A percentile compares a stretch with the other conserved stretches of the same genome.
phyloP scores from a whole-genome alignment of 805 yeast genomes.

The Pichia exigua region DNA sequence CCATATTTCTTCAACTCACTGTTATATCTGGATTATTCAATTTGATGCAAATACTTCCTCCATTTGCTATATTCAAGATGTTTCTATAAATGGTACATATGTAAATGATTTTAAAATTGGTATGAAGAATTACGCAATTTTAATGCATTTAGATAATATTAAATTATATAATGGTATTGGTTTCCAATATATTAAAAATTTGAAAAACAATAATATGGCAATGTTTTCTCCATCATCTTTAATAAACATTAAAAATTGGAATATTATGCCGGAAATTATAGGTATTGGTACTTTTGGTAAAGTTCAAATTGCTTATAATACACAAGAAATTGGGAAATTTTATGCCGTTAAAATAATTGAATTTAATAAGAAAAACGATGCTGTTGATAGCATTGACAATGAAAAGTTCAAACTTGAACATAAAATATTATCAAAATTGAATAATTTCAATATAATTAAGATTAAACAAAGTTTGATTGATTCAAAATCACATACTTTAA shows the following conservation, averaged over 20 bases:
- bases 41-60: slow-evolving; percentile 44
- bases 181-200: slow-evolving; percentile 8
- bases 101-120: slow-evolving; percentile 31
- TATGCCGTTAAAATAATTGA: slow-evolving; percentile 44
- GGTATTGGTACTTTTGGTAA: slow-evolving; percentile 57
- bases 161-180: slow-evolving; percentile 28
- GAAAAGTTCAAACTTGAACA: slow-evolving; percentile 33
- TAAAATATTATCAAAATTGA: slow-evolving; percentile 49
- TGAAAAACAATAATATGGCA: not conserved
- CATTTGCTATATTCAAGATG: slow-evolving; percentile 41
- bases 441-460: slow-evolving; percentile 86
- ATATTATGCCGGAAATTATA: slow-evolving; percentile 32
- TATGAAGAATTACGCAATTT: slow-evolving; percentile 28
- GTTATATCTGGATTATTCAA: slow-evolving; percentile 27
- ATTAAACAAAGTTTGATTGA: slow-evolving; percentile 65
- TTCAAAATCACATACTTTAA: slow-evolving; percentile 73
- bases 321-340: slow-evolving; percentile 17
- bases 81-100: slow-evolving; percentile 43
- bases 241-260: slow-evolving; percentile 30
- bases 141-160: slow-evolving; percentile 31
- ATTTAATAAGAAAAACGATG: not conserved
- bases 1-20: slow-evolving; percentile 40
- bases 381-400: slow-evolving; percentile 14
- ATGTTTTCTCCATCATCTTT: not conserved
- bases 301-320: slow-evolving; percentile 31